Percentiles rank a stretch among this genome's conserved stretches.
Conservation (phyloP, 768 basidiomycete genomes). For the Rhodotorula toruloides region DNA sequence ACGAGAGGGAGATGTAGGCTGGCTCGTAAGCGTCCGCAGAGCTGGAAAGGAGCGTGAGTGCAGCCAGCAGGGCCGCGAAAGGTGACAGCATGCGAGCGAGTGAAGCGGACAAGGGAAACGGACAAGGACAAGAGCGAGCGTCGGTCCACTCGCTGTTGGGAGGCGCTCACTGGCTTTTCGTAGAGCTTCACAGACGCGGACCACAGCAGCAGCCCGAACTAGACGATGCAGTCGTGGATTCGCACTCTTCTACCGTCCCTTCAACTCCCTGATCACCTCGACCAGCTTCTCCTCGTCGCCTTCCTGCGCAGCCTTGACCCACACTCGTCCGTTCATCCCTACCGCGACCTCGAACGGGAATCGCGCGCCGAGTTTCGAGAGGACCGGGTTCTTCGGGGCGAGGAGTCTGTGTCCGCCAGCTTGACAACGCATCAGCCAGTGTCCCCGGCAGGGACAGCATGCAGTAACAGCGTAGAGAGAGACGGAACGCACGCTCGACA, state of each 20-base stretch:
- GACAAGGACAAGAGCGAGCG: too few species aligned
- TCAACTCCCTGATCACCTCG: slow-evolving; percentile 69
- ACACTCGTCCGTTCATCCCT: slow-evolving; percentile 86
- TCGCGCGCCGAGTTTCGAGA: slow-evolving; percentile 69
- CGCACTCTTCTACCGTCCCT: not conserved
- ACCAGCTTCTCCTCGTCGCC: slow-evolving; percentile 60
- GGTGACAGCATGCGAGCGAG: too few species aligned
- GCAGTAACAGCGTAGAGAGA: not conserved
- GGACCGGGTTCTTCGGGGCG: slow-evolving; percentile 71
- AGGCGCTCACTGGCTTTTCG: too few species aligned
- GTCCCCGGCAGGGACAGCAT: not conserved
- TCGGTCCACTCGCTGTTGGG: too few species aligned
- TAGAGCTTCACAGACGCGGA: too few species aligned
- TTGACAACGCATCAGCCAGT: not conserved
- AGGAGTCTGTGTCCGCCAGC: slow-evolving; percentile 58
- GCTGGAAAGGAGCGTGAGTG: too few species aligned
- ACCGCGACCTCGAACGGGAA: slow-evolving; percentile 85
- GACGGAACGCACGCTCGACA: slow-evolving; percentile 65
- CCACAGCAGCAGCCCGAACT: too few species aligned
- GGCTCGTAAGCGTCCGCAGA: too few species aligned
- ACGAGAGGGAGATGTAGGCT: too few species aligned
- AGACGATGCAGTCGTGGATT: too few species aligned
- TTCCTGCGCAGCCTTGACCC: slow-evolving; percentile 64
- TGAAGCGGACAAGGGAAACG: too few species aligned
- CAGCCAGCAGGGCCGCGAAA: too few species aligned